phyloP scores from a whole-genome alignment of 2,329 filamentous ascomycete genomes.

The Claviceps arundinis region DNA sequence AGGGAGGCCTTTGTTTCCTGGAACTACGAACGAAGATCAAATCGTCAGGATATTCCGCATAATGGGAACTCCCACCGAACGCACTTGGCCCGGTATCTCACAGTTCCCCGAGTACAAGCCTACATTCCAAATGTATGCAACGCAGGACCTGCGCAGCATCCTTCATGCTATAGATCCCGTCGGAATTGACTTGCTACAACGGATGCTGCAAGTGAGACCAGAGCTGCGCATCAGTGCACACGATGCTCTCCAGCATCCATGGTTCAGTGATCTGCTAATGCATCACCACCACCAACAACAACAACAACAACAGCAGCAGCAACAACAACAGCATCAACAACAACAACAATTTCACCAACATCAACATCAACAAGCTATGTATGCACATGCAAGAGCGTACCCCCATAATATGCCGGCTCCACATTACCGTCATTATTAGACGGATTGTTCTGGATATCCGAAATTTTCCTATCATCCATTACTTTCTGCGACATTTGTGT shows the following conservation, averaged over 20 bases:
- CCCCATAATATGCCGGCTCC: slow-evolving; percentile 26
- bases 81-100: slow-evolving; percentile 88
- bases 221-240: slow-evolving; percentile 82
- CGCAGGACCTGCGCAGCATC: slow-evolving; percentile 76
- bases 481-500: not conserved
- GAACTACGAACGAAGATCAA: slow-evolving; percentile 97
- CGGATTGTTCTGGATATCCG: not conserved
- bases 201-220: slow-evolving; percentile 85
- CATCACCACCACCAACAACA: slow-evolving; percentile 36
- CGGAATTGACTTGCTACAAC: slow-evolving; percentile 74
- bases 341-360: slow-evolving; percentile 21
- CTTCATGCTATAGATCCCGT: slow-evolving; percentile 79
- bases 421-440: slow-evolving; percentile 23
- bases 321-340: slow-evolving; percentile 33
- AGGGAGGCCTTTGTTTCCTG: slow-evolving; percentile 85
- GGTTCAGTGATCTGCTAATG: slow-evolving; percentile 68
- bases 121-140: slow-evolving; percentile 87
- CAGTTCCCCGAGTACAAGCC: slow-evolving; percentile 96
- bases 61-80: slow-evolving; percentile 94
- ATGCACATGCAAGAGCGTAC: slow-evolving; percentile 28
- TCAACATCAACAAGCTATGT: slow-evolving; percentile 19
- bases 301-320: slow-evolving; percentile 21
- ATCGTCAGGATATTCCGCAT: slow-evolving; percentile 93
- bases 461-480: not conserved
- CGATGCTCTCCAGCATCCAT: slow-evolving; percentile 78